Base-by-base conservation (phyloP, 352 stramenopile species). In the Globisporangium rhizosaccharum region DNA sequence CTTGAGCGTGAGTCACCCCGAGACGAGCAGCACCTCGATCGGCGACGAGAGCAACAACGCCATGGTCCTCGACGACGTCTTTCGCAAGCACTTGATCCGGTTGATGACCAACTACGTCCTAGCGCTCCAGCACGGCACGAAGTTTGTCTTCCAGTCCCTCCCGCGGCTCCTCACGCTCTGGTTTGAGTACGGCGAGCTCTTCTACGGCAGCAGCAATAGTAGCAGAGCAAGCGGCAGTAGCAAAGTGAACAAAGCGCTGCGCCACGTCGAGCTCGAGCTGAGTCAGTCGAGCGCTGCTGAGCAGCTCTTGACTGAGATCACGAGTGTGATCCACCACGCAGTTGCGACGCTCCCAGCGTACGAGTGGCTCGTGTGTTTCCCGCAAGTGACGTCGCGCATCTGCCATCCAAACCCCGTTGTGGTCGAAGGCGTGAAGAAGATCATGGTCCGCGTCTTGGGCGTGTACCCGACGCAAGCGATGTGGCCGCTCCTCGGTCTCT, bases 351-450 rank as follows among this genome's bases (percentile, higher is more conserved):
- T 96, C 18, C 81, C 86, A 10, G 75, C 87, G 6, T 96, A 98
- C 67, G 85, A 98, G 47, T 99, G 98, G 88, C 96, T 99, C 33
- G 97, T 97, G 39, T 97, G 94, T 48, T 92, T 99, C 59, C 96
- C 97, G 30, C 98, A 99, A 81, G 89, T 99, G 7, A 94, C 98
- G 17, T 99, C 96, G 23, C 86, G 96, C 11, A 92, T 98, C 47
- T 94, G 90, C 45, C 91, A 97, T 33, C 85, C 87, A 5, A 96
- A 94, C 61, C 62, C 73, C 6, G 72, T 86, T 18, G 90, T 98
- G 20, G 84, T 93, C 3, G 68, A 89, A 11, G 68, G 87, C 12
- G 96, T 99, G 9, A 90, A 92, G 61, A 83, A 88, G 41, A 98
- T 99, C 33, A 89, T 99, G 64, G 75, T 89, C 59, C 80, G 82